Evolutionary conservation across 257 asterid species (phyloP), one percentile per base, ranked within the genome.

Genomic region (Ilex asprella): DNA sequence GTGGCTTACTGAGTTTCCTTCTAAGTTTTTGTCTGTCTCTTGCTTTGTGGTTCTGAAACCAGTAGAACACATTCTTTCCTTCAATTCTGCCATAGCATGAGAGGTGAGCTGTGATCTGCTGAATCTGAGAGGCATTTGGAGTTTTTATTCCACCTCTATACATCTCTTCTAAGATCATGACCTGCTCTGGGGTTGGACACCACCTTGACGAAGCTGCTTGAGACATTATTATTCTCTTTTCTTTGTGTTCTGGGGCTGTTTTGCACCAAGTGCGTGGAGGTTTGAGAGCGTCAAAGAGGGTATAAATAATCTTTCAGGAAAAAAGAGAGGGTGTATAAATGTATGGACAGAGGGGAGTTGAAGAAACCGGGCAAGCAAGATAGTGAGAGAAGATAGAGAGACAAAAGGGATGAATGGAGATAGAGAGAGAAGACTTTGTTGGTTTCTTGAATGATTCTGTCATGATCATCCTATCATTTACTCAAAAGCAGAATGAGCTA

Each of bases 11-110:
- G 44, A 81, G 74, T 50, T 80, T 79, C 65, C 82, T 84, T 46
- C 93, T 74, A 60, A 89, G 88, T 57, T 86, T 89, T 69, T 89
- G 95, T 50, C 94, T 75, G 30, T 89, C 97, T 39, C 97, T 71
- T 46, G 97, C 95, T 80, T 89, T 89, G 70, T 86, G 95, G 29
- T 88, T 88, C 66, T 88, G 96, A 63, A 88, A 88, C 96, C 96
- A 88, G 72, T 88, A 88, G 59, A 86, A 86, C 51, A 86, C 95
- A 75, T 86, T 89, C 66, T 89, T 86, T 27, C 95, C 93, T 55
- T 89, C 86, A n/a, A 89, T 81, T 50, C 67, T 81, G 43, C 95
- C 95, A 71, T 82, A 81, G 50, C 66, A 62, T 31, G 94, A 75
- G 55, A 89, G 84, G 30, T 86, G 95, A 21, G 79, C 81, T 4